Evolutionary conservation across 495 filamentous ascomycete species (phyloP), one percentile per base, ranked within the genome.

Genomic region (Daldinia concentrica): DNA sequence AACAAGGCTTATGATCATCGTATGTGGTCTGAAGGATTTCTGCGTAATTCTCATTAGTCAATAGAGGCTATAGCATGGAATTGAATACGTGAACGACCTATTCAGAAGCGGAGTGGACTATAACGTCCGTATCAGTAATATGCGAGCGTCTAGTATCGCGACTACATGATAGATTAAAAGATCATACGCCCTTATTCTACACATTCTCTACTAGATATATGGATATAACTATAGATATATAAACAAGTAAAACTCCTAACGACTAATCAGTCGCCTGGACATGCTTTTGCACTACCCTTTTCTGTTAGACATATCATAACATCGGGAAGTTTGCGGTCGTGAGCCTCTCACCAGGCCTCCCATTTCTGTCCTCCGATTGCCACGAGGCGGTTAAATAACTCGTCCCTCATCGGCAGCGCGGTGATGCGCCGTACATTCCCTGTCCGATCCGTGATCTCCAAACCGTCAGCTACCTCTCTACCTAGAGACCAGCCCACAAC

Each of bases 281-380:
- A 62, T 32, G 58, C 58, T 17, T 51, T 51, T 17, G 29, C 27
- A 51, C 58, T 51, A 57, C 15, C 58, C 50, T n/a, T 45, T 24
- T 34, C 32, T 29, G 58, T 68, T 68, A 68, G 66, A 57, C 26
- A 50, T 26, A 6, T 8, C 17, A 15, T 15, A 39, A 26, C 24
- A 19, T 15, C 37, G 37, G 45, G 6, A 56, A 15, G 17, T 58
- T 27, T 12, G 3, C 39, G 29, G 22, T 26, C 26, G 48, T 30
- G 12, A 7, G 26, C 63, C 52, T 71, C 66, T 85, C 75, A 97
- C 86, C 88, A 92, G 71, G 87, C 87, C 83, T 94, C 91, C 93
- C 93, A 97, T 82, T 92, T 92, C 86, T 97, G 93, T 50, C 86
- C 88, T 30, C 92, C 92, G 73, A 97, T 91, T 2, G 92, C 90